Evolutionary conservation across 1,284 basidiomycete species (phyloP), one percentile per base, ranked within the genome.

Genomic region (Singerocomus rubriflavus): DNA sequence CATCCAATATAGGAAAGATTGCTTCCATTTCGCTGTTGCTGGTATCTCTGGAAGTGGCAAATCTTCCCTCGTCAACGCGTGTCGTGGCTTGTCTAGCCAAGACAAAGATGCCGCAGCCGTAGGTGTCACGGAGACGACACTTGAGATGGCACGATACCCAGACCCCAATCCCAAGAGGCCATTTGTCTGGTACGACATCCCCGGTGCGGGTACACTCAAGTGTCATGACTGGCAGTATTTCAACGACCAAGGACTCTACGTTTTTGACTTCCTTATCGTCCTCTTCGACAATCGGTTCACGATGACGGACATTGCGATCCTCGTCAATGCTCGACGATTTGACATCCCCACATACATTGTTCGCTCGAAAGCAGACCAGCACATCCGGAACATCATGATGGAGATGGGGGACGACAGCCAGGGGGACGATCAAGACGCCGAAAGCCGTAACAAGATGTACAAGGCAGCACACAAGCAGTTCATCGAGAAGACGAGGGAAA

Each of bases 371-470:
- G 37, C 46, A 6, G 54, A 55, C 17, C 35, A 30, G 12, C 44
- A 45, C 14, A 50, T 50, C 26, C 14, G n/a, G 10, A 46, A 56
- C 7, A 4, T 56, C 32, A n/a, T n/a, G n/a, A n/a, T n/a, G n/a
- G n/a, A n/a, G n/a, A 54, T 44, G 44, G 55, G 40, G 5, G 43
- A 34, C 30, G 43, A 48, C 13, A 57, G 50, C 11, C 45, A 53
- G 7, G 42, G 29, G 4, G 43, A 42, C 6, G 30, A 33, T 7
- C 39, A 53, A 33, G 51, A 39, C 27, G 14, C 33, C 6, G 48
- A 43, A n/a, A 51, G 25, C 32, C 46, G 17, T 9, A 27, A 54
- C 39, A 34, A 9, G n/a, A 13, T 47, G 16, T 44, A 44, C 37
- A 31, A 35, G 6, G 21, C 38, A 0, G 55, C 55, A 11, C 46